These are phyloP conservation scores for Epicoccum sorghinum DNA, from an alignment of 2,329 filamentous ascomycete species.

Conservation along the genomic window DNA sequence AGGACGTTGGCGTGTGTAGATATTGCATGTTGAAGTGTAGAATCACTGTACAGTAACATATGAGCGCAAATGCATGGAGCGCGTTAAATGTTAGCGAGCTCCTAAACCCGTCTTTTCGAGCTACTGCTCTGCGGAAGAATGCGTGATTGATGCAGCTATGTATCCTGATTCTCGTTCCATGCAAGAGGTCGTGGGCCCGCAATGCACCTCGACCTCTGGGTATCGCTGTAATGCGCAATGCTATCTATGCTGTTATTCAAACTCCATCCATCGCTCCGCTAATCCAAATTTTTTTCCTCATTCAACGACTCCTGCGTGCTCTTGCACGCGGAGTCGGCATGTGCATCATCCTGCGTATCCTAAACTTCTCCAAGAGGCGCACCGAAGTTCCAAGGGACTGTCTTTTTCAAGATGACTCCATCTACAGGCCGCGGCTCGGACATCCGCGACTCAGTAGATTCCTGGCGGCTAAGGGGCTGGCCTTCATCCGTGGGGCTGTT, in stretches of 20 bases:
- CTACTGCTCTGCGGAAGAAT: not conserved
- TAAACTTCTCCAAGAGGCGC: constrained; percentile 42
- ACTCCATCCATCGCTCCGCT: not conserved
- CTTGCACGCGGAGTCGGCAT: not conserved
- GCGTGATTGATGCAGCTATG: constrained; percentile 3
- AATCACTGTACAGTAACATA: constrained; percentile 13
- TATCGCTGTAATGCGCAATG: constrained; percentile 12
- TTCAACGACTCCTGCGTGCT: constrained; percentile 1
- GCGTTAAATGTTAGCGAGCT: not conserved
- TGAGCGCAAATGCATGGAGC: not conserved
- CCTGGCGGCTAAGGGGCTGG: constrained; percentile 29
- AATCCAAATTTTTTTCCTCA: not conserved
- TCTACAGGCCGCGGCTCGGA: constrained; percentile 35
- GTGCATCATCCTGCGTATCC: not conserved
- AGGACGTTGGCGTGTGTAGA: constrained; percentile 1
- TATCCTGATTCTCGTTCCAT: not conserved
- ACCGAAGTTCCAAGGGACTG: constrained; percentile 42
- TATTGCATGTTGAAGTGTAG: constrained; percentile 12
- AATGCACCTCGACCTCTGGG: not conserved
- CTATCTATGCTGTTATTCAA: constrained; percentile 8
- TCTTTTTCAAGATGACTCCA: constrained; percentile 44
- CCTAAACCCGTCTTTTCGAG: no score
- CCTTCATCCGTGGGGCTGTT: constrained; percentile 22
- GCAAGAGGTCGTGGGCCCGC: not conserved
- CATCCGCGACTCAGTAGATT: constrained; percentile 27